Evolutionary conservation across 352 stramenopile genomes (phyloP).

Genomic region (Phytophthora melonis): DNA sequence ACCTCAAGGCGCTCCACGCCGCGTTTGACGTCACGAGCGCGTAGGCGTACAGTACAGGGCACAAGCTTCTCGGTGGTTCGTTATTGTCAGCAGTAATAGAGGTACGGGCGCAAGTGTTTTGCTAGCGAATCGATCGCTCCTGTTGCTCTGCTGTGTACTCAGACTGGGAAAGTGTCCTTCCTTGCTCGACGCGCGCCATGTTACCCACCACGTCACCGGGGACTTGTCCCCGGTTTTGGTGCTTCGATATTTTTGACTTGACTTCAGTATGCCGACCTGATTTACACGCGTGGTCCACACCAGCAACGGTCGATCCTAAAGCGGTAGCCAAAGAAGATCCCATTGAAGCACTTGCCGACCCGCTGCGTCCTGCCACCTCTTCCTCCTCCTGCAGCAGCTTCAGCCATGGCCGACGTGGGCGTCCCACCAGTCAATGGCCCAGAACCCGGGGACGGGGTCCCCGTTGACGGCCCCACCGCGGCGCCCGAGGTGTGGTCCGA

Average conservation of each 20-base stretch:
- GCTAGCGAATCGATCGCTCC: neutral
- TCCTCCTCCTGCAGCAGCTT: no score
- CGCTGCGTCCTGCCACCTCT: no score
- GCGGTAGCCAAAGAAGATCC: slow-evolving; percentile 29
- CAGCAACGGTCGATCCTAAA: slow-evolving; percentile 15
- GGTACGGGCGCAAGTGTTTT: slow-evolving; percentile 7
- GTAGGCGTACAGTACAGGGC: slow-evolving; percentile 9
- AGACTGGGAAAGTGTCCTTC: no score
- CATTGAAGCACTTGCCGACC: no score
- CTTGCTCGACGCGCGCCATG: slow-evolving; percentile 13
- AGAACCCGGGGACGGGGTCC: slow-evolving; percentile 1
- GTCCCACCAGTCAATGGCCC: no score
- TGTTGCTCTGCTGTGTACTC: no score
- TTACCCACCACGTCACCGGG: slow-evolving; percentile 3
- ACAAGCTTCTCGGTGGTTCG: neutral
- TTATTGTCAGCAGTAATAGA: slow-evolving; percentile 10
- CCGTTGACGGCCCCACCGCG: slow-evolving; percentile 9
- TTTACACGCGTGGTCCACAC: slow-evolving; percentile 42
- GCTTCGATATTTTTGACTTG: slow-evolving; percentile 32
- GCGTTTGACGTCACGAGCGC: slow-evolving; percentile 40
- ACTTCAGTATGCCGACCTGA: slow-evolving; percentile 36
- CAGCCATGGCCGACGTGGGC: slow-evolving; percentile 18
- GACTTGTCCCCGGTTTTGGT: slow-evolving; percentile 1
- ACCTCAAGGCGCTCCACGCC: slow-evolving; percentile 43
- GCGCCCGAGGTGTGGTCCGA: slow-evolving; percentile 64